These are phyloP conservation scores for Waltergamsia citrina DNA, from an alignment of 2,329 filamentous ascomycete genomes.

Conservation along the genomic window DNA sequence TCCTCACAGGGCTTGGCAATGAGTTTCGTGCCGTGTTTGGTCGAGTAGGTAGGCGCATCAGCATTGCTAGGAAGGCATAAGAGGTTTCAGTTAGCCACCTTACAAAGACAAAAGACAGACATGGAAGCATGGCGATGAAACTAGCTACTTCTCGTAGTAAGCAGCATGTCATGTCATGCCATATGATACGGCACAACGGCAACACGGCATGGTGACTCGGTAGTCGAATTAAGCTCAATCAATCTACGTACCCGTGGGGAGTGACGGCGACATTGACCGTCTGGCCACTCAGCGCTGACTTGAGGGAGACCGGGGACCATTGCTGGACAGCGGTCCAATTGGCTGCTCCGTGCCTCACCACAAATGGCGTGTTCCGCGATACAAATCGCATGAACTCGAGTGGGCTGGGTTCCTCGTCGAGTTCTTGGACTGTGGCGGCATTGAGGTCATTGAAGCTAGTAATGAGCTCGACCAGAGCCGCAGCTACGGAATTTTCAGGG, in stretches of 20 bases:
- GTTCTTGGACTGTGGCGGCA: slow-evolving; percentile 45
- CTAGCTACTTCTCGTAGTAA: no score
- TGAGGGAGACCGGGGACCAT: slow-evolving; percentile 57
- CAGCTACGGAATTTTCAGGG: no score
- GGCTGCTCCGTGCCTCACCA: slow-evolving; percentile 53
- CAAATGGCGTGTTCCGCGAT: slow-evolving; percentile 63
- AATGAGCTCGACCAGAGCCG: slow-evolving; percentile 40
- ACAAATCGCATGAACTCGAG: slow-evolving; percentile 76
- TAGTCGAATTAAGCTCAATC: background rate
- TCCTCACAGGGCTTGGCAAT: slow-evolving; percentile 69
- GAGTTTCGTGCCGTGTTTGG: slow-evolving; percentile 20
- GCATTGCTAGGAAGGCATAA: slow-evolving; percentile 19
- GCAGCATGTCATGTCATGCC: background rate
- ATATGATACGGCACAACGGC: background rate
- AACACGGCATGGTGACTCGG: background rate
- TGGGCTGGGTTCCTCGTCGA: slow-evolving; percentile 57
- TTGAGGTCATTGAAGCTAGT: slow-evolving; percentile 69
- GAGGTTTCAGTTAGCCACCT: background rate
- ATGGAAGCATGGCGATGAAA: background rate
- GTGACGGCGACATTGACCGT: slow-evolving; percentile 69
- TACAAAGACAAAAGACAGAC: background rate
- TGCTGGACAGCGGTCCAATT: slow-evolving; percentile 52
- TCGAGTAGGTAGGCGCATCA: slow-evolving; percentile 21
- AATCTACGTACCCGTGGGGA: slow-evolving; percentile 48
- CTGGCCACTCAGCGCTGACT: slow-evolving; percentile 40